These are phyloP conservation scores for Kandelia obovata DNA, from an alignment of 345 rosid species.

Conservation along the genomic window DNA sequence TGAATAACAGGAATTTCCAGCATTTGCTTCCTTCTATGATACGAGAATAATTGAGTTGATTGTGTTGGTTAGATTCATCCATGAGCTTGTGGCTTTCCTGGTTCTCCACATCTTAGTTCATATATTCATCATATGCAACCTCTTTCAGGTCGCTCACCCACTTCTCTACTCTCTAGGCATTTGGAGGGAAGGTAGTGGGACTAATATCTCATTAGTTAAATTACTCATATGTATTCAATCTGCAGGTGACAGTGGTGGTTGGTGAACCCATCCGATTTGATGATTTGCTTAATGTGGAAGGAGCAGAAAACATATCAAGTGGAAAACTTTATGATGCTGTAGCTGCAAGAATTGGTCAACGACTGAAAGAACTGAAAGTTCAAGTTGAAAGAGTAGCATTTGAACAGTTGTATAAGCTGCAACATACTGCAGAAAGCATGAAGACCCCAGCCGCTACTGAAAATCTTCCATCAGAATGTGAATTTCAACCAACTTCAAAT, in stretches of 20 bases:
- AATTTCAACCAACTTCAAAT: slow-evolving; percentile 9
- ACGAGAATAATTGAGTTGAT: too few species aligned
- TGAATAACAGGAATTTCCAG: not conserved
- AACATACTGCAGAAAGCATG: slow-evolving; percentile 18
- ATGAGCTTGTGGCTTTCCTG: not conserved
- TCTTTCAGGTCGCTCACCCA: too few species aligned
- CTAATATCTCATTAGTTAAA: too few species aligned
- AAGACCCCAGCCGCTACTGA: slow-evolving; percentile 32
- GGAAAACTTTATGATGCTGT: slow-evolving; percentile 81
- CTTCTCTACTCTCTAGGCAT: too few species aligned
- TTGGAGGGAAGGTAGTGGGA: too few species aligned
- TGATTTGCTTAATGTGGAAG: slow-evolving; percentile 54
- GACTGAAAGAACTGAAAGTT: slow-evolving; percentile 49
- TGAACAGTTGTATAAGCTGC: slow-evolving; percentile 37
- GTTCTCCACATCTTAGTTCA: not conserved
- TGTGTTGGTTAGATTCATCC: too few species aligned
- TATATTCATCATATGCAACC: too few species aligned
- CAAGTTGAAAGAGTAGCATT: slow-evolving; percentile 62
- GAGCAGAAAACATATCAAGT: slow-evolving; percentile 40
- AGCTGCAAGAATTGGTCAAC: slow-evolving; percentile 69
- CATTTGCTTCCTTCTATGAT: too few species aligned
- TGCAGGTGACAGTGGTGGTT: slow-evolving; percentile 79
- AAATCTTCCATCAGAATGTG: slow-evolving; percentile 6
- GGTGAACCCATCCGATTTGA: slow-evolving; percentile 82
- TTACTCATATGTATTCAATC: too few species aligned